These are phyloP conservation scores for Stellera chamaejasme DNA, from an alignment of 345 rosid species.

Conservation along the genomic window DNA sequence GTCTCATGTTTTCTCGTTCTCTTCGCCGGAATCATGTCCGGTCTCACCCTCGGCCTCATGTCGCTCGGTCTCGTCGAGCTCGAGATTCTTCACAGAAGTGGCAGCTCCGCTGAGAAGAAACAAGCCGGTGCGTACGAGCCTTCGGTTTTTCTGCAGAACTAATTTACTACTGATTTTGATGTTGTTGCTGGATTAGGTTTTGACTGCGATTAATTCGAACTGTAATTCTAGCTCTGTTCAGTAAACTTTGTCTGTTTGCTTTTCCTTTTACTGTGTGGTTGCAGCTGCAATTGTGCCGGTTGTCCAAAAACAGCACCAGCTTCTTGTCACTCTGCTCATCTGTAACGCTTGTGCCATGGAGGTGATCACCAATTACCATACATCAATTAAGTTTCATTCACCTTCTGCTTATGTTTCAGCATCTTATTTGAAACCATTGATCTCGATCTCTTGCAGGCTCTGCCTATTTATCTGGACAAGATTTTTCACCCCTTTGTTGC, in stretches of 20 bases:
- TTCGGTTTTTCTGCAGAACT: background rate
- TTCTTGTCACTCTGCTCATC: slow-evolving; percentile 70
- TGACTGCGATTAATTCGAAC: background rate
- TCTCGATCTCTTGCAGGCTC: slow-evolving; percentile 41
- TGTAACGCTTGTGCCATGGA: slow-evolving; percentile 87
- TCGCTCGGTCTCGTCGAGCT: slow-evolving; percentile 67
- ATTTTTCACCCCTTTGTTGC: slow-evolving; percentile 80
- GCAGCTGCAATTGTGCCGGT: slow-evolving; percentile 71
- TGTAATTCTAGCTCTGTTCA: background rate
- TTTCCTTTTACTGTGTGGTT: slow-evolving; percentile 9
- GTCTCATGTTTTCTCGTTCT: slow-evolving; percentile 63
- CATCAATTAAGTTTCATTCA: background rate
- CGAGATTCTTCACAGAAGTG: slow-evolving; percentile 61
- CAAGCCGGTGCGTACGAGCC: slow-evolving; percentile 33
- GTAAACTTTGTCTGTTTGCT: background rate
- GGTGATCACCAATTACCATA: slow-evolving; percentile 23
- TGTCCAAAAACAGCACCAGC: slow-evolving; percentile 75
- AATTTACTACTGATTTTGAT: background rate
- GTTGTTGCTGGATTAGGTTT: background rate
- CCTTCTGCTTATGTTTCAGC: background rate
- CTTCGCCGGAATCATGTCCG: slow-evolving; percentile 76
- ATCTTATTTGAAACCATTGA: background rate
- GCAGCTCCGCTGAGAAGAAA: slow-evolving; percentile 47
- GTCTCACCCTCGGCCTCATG: slow-evolving; percentile 71
- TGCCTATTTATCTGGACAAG: slow-evolving; percentile 70